Percentiles rank a stretch among this genome's conserved stretches.
phyloP scores from a whole-genome alignment of 805 yeast genomes.

The Nakazawaea populi region DNA sequence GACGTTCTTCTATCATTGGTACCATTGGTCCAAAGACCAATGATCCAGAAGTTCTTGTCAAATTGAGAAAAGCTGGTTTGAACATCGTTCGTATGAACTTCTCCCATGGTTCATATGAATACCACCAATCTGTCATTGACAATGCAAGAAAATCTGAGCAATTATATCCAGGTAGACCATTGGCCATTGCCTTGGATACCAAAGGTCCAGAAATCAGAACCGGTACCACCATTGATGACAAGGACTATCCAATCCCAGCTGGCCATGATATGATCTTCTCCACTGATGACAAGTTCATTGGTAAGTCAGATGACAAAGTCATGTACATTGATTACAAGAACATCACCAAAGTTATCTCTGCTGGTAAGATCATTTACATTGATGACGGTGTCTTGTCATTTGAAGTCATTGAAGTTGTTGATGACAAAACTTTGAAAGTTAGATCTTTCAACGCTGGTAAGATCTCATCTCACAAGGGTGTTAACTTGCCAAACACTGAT shows the following conservation, averaged over 20 bases:
- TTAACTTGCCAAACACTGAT: slow-evolving; percentile 97
- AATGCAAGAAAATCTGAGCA: slow-evolving; percentile 93
- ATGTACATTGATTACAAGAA: slow-evolving; percentile 94
- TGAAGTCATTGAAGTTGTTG: slow-evolving; percentile 80
- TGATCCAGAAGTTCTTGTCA: slow-evolving; percentile 74
- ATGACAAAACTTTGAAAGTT: slow-evolving; percentile 78
- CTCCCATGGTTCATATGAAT: slow-evolving; percentile 96
- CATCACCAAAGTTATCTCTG: slow-evolving; percentile 88
- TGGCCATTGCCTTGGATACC: slow-evolving; percentile 97
- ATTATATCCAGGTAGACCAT: slow-evolving; percentile 89
- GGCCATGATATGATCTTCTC: slow-evolving; percentile 91
- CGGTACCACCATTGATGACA: slow-evolving; percentile 79
- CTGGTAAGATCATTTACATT: slow-evolving; percentile 86
- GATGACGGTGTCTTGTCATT: slow-evolving; percentile 98
- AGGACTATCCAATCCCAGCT: slow-evolving; percentile 77
- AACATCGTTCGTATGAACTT: slow-evolving; percentile 99
- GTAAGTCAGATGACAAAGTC: slow-evolving; percentile 65
- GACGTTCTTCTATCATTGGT: slow-evolving; percentile 97
- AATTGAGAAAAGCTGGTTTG: slow-evolving; percentile 93
- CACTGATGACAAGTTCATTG: slow-evolving; percentile 78
- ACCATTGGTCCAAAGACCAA: slow-evolving; percentile 99
- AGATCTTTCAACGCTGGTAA: slow-evolving; percentile 90
- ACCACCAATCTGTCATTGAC: slow-evolving; percentile 95
- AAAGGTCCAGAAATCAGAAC: slow-evolving; percentile 99
- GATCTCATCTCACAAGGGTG: slow-evolving; percentile 97